Conservation (phyloP, 805 yeast species). For the Ogataea haglerorum region DNA sequence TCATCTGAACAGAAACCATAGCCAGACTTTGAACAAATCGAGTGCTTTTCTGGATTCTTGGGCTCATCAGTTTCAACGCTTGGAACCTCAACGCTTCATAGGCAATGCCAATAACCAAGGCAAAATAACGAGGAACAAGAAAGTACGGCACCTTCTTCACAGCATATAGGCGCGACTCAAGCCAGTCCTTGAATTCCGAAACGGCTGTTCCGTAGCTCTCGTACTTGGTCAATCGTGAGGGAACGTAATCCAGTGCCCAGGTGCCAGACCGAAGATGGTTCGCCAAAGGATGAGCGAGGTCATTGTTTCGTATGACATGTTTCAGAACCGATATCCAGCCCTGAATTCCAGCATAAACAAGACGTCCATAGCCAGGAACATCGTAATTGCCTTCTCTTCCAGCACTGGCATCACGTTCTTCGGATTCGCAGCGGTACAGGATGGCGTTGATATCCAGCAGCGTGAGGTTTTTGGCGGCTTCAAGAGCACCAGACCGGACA, state of each 20-base stretch:
- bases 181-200: constrained; percentile 63
- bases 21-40: constrained; percentile 77
- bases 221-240: constrained; percentile 58
- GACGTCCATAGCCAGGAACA: constrained; percentile 68
- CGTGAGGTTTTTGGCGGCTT: constrained; percentile 59
- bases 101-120: constrained; percentile 74
- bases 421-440: constrained; percentile 76
- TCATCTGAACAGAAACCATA: constrained; percentile 82
- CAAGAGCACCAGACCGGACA: constrained; percentile 72
- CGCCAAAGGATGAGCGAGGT: constrained; percentile 81
- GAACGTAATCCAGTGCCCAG: constrained; percentile 85
- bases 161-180: constrained; percentile 57
- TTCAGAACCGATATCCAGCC: constrained; percentile 82
- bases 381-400: constrained; percentile 72
- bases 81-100: constrained; percentile 76
- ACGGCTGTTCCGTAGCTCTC: constrained; percentile 43
- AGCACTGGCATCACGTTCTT: constrained; percentile 76
- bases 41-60: constrained; percentile 56
- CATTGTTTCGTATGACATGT: constrained; percentile 60
- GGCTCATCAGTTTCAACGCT: constrained; percentile 56
- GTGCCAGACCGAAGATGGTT: constrained; percentile 75
- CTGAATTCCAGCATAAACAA: constrained; percentile 86
- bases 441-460: constrained; percentile 72
- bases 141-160: constrained; percentile 71
- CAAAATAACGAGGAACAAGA: constrained; percentile 82